phyloP scores from a whole-genome alignment of 164 flowering plant genomes.

The Akebia trifoliata region DNA sequence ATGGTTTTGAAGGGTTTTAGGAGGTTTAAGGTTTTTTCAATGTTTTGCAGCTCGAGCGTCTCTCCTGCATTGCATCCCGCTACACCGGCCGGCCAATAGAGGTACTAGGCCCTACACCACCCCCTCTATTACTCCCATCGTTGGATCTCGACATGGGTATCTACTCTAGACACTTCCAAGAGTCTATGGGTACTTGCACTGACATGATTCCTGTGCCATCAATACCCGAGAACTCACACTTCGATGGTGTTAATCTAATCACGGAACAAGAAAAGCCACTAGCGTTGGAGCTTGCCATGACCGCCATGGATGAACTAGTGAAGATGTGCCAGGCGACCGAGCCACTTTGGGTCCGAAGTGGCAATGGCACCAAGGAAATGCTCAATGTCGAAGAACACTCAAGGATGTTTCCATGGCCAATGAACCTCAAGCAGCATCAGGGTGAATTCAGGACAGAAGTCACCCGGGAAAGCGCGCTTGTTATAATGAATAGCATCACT shows the following conservation, averaged over 20 bases:
- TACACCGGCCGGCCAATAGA: constrained; percentile 47
- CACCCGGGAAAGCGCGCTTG: constrained; percentile 56
- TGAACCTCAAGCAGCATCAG: constrained; percentile 33
- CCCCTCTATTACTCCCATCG: constrained; percentile 45
- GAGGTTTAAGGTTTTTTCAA: background rate
- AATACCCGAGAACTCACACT: constrained; percentile 32
- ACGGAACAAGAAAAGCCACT: constrained; percentile 70
- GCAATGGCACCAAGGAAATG: constrained; percentile 33
- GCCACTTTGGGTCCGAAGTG: constrained; percentile 65
- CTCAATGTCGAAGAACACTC: constrained; percentile 70
- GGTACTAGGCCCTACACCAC: constrained; percentile 30
- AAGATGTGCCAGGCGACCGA: constrained; percentile 55
- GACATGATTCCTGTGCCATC: constrained; percentile 38
- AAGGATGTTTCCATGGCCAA: constrained; percentile 65
- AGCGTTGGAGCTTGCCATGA: constrained; percentile 69
- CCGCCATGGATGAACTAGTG: constrained; percentile 56
- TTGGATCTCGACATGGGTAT: constrained; percentile 73
- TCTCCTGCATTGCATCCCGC: constrained; percentile 47
- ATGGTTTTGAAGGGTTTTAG: background rate
- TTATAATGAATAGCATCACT: constrained; percentile 83
- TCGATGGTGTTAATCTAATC: constrained; percentile 20
- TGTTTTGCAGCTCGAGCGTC: constrained; percentile 62
- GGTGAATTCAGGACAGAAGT: constrained; percentile 60
- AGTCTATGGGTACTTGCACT: constrained; percentile 28
- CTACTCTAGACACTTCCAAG: constrained; percentile 55